phyloP scores from a whole-genome alignment of 345 rosid genomes.

The Barbarea vulgaris region DNA sequence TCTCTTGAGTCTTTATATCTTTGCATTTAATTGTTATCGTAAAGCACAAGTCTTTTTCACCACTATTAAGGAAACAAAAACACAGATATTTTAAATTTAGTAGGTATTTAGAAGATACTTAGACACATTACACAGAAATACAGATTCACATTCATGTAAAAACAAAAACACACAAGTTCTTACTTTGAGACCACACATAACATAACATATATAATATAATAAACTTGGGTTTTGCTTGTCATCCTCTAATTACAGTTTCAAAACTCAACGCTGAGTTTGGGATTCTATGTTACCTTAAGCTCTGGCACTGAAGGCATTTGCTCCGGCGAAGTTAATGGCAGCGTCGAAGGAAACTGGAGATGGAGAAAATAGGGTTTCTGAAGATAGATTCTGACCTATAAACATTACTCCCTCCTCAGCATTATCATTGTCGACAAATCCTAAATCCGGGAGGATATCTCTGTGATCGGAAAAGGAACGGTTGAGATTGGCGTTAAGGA shows the following conservation, averaged over 20 bases:
- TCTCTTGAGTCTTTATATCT: constrained; percentile 1
- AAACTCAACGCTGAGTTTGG: constrained; percentile 23
- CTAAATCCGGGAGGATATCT: constrained; percentile 35
- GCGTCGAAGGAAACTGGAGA: constrained; percentile 20
- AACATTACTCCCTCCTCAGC: constrained; percentile 25
- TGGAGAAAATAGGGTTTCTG: constrained; percentile 29
- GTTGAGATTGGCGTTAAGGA: constrained; percentile 46
- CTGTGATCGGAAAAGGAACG: constrained; percentile 44
- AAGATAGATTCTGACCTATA: constrained; percentile 21
- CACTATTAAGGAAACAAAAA: not conserved
- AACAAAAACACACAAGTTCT: not conserved
- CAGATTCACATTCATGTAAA: constrained; percentile 19
- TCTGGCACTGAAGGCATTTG: constrained; percentile 13
- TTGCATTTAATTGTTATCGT: not conserved
- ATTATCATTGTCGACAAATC: constrained; percentile 26
- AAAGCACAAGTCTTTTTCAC: constrained; percentile 1
- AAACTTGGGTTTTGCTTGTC: constrained; percentile 20
- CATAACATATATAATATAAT: not conserved
- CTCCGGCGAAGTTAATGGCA: constrained; percentile 26
- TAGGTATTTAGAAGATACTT: constrained; percentile 13
- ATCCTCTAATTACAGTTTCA: constrained; percentile 25
- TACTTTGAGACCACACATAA: constrained; percentile 18
- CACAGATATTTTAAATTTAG: not conserved
- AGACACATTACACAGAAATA: constrained; percentile 23
- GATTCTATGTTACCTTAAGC: constrained; percentile 18